Evolutionary conservation across 2,329 filamentous ascomycete genomes (phyloP), one percentile per base, ranked within the genome.

Genomic region (Pseudogymnoascus sp.): DNA sequence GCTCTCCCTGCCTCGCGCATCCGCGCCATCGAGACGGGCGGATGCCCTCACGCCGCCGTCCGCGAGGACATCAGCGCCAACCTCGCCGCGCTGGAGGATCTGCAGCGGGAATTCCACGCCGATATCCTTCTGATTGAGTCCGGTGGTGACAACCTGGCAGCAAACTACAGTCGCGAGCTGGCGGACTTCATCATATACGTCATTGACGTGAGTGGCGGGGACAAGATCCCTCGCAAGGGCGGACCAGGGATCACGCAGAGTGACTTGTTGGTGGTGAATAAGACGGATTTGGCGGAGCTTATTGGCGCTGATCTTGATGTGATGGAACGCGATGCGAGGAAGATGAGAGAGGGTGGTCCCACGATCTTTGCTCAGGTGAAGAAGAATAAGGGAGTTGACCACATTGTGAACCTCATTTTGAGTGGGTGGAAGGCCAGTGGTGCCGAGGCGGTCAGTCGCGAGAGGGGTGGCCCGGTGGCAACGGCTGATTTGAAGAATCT

Each of bases 111-210:
- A 66, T 96, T 96, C 80, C 75, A 79, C 39, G 86, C 92, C 0
- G 91, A 97, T 72, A 75, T 99, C 21, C 83, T 99, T 25, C 85
- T 99, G 42, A 99, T 99, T 73, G 94, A 99, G 78, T 92, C 87
- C 15, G 94, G 94, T 48, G 94, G 94, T 63, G 94, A 99, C 75
- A 99, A 99, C 74, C 84, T 99, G 0, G 94, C 94, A 0, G 94
- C 94, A 3, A 99, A 99, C 80, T 99, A 99, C 81, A 90, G 85
- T 62, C 84, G 94, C 63, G 94, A 99, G 77, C 80, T 99, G 67
- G 94, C 94, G 1, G 94, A 99, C 75, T 99, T 90, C 74, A 99
- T 99, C 76, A 88, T 99, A 77, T 99, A 99, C 74, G 94, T 99
- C 31, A 97, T 99, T 69, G 94, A 99, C 76, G 94, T 99, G 15